Evolutionary conservation across 768 basidiomycete species (phyloP).

Genomic region (Hysterangium stoloniferum): DNA sequence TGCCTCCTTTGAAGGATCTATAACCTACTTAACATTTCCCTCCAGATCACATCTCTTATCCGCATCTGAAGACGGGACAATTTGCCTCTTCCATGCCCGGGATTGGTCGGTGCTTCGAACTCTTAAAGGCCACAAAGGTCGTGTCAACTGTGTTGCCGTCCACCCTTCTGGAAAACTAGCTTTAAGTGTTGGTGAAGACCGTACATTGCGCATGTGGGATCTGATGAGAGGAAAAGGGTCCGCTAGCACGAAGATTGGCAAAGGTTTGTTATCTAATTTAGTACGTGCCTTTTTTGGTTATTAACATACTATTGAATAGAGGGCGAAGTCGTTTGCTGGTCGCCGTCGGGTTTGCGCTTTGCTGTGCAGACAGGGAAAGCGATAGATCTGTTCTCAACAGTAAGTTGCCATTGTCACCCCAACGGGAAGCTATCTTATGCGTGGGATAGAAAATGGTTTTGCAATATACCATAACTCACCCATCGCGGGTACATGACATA

Average conservation of each 20-base stretch:
- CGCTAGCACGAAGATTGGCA: conserved; percentile 83
- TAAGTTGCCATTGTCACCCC: conserved; percentile 30
- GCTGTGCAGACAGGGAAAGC: conserved; percentile 68
- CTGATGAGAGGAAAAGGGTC: conserved; percentile 89
- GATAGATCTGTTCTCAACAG: conserved; percentile 80
- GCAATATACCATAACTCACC: conserved; percentile 63
- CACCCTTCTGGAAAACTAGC: conserved; percentile 92
- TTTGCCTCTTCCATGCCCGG: conserved; percentile 84
- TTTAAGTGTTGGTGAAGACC: conserved; percentile 84
- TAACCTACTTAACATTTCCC: conserved; percentile 82
- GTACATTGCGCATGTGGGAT: conserved; percentile 96
- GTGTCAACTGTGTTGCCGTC: conserved; percentile 83
- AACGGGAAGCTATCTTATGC: conserved; percentile 4
- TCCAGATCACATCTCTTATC: conserved; percentile 86
- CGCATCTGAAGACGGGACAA: conserved; percentile 86
- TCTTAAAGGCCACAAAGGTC: conserved; percentile 89
- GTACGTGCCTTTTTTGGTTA: not conserved
- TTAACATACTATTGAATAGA: conserved; percentile 37
- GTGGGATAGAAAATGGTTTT: conserved; percentile 64
- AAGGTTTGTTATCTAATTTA: conserved; percentile 43
- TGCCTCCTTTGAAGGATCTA: conserved; percentile 55
- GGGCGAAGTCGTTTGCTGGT: conserved; percentile 90
- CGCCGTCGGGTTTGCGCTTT: conserved; percentile 66
- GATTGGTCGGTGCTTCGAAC: conserved; percentile 89
- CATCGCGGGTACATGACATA: conserved; percentile 79